Percentiles rank a stretch among this genome's conserved stretches.
Conservation (phyloP, 495 filamentous ascomycete genomes). For the Pseudotulostoma volvatum region DNA sequence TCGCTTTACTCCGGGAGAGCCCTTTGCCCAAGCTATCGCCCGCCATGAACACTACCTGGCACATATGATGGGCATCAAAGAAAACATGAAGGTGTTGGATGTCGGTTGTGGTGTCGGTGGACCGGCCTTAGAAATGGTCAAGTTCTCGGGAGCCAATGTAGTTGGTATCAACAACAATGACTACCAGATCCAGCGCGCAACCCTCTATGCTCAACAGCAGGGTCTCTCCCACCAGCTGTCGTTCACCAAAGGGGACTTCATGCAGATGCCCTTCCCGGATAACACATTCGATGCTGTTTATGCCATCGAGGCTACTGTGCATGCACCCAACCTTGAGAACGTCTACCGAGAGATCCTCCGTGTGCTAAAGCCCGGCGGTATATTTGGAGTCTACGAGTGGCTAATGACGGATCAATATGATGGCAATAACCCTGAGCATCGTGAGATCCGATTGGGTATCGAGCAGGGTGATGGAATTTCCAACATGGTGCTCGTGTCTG, state of each 20-base stretch:
- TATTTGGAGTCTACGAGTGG: conserved; percentile 98
- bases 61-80: conserved; percentile 69
- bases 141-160: conserved; percentile 82
- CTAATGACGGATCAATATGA: conserved; percentile 96
- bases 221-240: conserved; percentile 65
- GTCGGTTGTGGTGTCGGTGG: conserved; percentile 97
- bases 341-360: conserved; percentile 91
- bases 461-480: conserved; percentile 95
- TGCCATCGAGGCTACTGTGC: conserved; percentile 93
- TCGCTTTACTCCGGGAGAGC: conserved; percentile 77
- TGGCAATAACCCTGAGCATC: conserved; percentile 73
- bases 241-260: conserved; percentile 95
- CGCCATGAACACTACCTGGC: conserved; percentile 98
- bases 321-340: conserved; percentile 85
- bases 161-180: conserved; percentile 98
- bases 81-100: conserved; percentile 81
- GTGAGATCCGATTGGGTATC: conserved; percentile 82
- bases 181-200: conserved; percentile 95
- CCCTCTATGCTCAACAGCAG: conserved; percentile 65
- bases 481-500: conserved; percentile 89
- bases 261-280: conserved; percentile 96
- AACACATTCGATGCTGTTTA: conserved; percentile 92
- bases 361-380: conserved; percentile 88
- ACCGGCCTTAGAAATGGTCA: conserved; percentile 91
- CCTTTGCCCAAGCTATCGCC: conserved; percentile 84